These are phyloP conservation scores for Notholithocarpus densiflorus DNA, from an alignment of 306 rosid species.

Conservation along the genomic window DNA sequence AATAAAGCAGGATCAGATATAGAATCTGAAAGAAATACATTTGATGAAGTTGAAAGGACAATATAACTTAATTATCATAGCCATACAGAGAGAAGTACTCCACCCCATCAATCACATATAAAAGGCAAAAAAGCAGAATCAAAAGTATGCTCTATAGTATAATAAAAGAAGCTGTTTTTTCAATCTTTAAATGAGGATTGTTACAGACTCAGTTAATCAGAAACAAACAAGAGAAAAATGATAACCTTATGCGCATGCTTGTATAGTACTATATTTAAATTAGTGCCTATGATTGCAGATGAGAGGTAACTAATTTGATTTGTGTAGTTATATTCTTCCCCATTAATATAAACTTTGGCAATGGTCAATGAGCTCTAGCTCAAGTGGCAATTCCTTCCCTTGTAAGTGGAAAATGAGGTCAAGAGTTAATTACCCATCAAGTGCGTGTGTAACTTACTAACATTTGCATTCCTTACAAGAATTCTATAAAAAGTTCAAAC, in stretches of 20 bases:
- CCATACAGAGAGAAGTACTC: background rate
- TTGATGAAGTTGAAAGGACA: background rate
- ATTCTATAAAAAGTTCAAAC: background rate
- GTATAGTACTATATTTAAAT: background rate
- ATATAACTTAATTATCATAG: background rate
- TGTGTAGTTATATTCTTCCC: background rate
- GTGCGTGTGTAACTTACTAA: background rate
- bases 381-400: no score
- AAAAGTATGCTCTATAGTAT: background rate
- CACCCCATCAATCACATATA: background rate
- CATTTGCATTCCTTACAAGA: background rate
- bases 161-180: background rate
- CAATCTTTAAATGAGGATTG: background rate
- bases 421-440: no score
- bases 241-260: background rate
- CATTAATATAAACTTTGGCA: background rate
- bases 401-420: no score
- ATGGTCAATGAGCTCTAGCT: background rate
- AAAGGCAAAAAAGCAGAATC: background rate
- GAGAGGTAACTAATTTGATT: background rate
- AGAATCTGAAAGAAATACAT: constrained; percentile 15
- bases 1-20: constrained; percentile 25
- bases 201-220: background rate
- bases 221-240: background rate
- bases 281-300: background rate